Conservation (phyloP, 306 rosid genomes). For the Hippophae tibetana region DNA sequence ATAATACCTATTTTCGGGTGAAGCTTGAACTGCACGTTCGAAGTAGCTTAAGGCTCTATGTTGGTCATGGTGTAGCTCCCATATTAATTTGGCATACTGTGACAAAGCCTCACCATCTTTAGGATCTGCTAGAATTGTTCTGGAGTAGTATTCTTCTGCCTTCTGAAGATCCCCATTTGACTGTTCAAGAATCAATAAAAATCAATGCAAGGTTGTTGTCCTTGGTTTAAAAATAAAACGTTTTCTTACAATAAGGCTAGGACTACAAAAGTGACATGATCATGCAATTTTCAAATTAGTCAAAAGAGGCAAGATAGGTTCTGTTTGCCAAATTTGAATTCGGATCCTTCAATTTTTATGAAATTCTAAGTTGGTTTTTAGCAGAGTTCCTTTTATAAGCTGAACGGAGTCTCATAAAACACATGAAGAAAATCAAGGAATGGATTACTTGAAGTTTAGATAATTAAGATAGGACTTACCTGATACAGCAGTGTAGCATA, state of each 20-base stretch:
- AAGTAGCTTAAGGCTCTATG: constrained; percentile 58
- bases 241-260: no score
- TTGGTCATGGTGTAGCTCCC: constrained; percentile 68
- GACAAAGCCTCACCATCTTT: constrained; percentile 65
- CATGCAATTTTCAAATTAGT: no score
- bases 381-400: no score
- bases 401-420: background rate
- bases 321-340: no score
- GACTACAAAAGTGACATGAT: no score
- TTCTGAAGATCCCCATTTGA: constrained; percentile 39
- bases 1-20: constrained; percentile 65
- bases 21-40: constrained; percentile 67
- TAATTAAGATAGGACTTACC: constrained; percentile 23
- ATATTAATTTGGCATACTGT: constrained; percentile 62
- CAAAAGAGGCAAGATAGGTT: no score
- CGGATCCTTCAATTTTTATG: background rate
- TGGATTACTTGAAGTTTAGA: background rate
- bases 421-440: background rate
- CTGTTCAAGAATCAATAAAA: constrained; percentile 25
- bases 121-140: constrained; percentile 72
- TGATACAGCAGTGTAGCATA: constrained; percentile 66
- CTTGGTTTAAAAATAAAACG: no score
- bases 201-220: background rate
- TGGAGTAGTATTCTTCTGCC: constrained; percentile 65
- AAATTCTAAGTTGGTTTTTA: background rate